phyloP scores from a whole-genome alignment of 1,139 yeast genomes.

The Yamadazyma dushanensis region DNA sequence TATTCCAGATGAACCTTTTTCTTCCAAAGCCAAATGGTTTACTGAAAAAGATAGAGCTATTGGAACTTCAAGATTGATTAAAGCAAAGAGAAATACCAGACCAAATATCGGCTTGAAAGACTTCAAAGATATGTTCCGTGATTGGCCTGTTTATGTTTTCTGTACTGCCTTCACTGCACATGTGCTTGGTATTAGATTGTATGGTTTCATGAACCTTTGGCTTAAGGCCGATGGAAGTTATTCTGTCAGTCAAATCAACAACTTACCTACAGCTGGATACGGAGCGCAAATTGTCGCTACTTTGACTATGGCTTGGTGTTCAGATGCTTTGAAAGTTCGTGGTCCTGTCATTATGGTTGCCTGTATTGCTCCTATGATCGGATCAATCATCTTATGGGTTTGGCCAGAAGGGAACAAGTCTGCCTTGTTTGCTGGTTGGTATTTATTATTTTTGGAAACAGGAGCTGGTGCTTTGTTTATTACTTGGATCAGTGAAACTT shows the following conservation, averaged over 20 bases:
- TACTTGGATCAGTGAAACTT: slow-evolving; percentile 22
- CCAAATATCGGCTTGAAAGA: slow-evolving; percentile 11
- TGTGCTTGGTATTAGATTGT: slow-evolving; percentile 16
- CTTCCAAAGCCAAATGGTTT: slow-evolving; percentile 14
- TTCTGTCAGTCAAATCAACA: slow-evolving; percentile 27
- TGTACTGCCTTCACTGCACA: slow-evolving; percentile 14
- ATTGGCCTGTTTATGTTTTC: slow-evolving; percentile 17
- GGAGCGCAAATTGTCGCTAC: slow-evolving; percentile 24
- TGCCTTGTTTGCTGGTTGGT: slow-evolving; percentile 21
- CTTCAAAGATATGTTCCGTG: slow-evolving; percentile 5
- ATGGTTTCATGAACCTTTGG: slow-evolving; percentile 24
- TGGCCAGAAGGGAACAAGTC: slow-evolving; percentile 11
- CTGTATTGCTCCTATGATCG: slow-evolving; percentile 18
- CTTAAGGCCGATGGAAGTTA: slow-evolving; percentile 24
- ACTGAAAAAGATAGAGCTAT: slow-evolving; percentile 13
- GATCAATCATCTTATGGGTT: slow-evolving; percentile 18
- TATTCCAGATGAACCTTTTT: slow-evolving; percentile 14
- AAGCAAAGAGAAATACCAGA: slow-evolving; percentile 12
- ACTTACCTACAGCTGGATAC: slow-evolving; percentile 29
- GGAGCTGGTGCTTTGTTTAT: slow-evolving; percentile 23
- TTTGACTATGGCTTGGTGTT: slow-evolving; percentile 19
- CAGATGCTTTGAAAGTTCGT: slow-evolving; percentile 23
- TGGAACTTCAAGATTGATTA: slow-evolving; percentile 13
- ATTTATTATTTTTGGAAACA: slow-evolving; percentile 19
- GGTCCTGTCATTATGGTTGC: slow-evolving; percentile 17